Evolutionary conservation across 2,329 filamentous ascomycete species (phyloP).

Genomic region (Botrytis deweyae): DNA sequence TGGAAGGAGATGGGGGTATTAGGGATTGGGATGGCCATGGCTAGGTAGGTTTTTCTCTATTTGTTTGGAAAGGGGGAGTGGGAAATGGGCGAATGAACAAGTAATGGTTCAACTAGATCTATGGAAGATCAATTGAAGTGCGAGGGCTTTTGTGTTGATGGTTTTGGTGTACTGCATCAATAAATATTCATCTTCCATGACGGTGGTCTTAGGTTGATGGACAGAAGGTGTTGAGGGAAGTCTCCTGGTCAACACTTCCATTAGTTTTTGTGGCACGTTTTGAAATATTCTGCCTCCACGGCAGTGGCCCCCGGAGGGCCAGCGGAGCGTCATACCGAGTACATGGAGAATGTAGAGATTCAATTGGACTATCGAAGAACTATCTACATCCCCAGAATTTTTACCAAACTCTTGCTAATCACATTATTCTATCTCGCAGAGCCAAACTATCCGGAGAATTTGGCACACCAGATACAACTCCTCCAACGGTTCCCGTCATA

Average conservation of each 20-base stretch:
- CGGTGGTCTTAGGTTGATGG: too few species aligned
- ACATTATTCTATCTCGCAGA: background rate
- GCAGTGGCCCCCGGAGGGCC: background rate
- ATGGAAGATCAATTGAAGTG: background rate
- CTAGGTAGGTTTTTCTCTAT: constrained; percentile 39
- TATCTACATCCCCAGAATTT: too few species aligned
- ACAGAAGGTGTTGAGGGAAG: background rate
- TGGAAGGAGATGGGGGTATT: constrained; percentile 42
- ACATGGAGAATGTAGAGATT: background rate
- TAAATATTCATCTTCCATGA: background rate
- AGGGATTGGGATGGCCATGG: constrained; percentile 42
- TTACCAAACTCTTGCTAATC: constrained; percentile 9
- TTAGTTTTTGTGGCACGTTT: background rate
- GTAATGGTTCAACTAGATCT: too few species aligned
- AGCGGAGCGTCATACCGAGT: background rate
- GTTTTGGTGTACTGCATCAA: background rate
- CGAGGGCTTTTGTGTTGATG: background rate
- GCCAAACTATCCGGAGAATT: constrained; percentile 30
- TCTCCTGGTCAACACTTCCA: background rate
- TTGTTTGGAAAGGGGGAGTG: background rate
- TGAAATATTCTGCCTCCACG: background rate
- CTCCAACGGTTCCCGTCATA: constrained; percentile 60
- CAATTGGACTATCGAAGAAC: background rate
- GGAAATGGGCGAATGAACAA: background rate
- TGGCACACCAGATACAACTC: constrained; percentile 55